A percentile compares a stretch with the other conserved stretches of the same genome.
These are phyloP conservation scores for Phalaenopsis equestris DNA, from an alignment of 106 monocot species.

Conservation along the genomic window DNA sequence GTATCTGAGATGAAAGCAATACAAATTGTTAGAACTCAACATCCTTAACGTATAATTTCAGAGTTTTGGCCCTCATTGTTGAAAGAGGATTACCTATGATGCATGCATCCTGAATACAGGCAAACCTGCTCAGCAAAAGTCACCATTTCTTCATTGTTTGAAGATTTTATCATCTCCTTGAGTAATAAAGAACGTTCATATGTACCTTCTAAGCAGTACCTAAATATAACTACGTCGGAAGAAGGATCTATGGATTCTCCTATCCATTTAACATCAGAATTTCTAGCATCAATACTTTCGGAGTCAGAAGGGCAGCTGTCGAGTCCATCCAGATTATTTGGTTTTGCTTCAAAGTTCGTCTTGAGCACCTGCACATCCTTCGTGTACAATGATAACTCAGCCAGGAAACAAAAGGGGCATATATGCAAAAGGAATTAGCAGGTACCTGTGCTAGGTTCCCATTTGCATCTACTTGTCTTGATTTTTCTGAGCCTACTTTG, in stretches of 20 bases:
- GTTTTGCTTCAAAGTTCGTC: constrained; percentile 16
- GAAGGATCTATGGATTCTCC: constrained; percentile 22
- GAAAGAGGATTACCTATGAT: constrained; percentile 57
- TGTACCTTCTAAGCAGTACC: constrained; percentile 75
- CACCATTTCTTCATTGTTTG: constrained; percentile 44
- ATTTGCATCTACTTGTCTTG: constrained; percentile 14
- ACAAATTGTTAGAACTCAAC: background rate
- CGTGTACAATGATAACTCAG: constrained; percentile 4
- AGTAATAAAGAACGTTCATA: constrained; percentile 51
- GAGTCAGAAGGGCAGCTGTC: constrained; percentile 58
- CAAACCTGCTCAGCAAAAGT: constrained; percentile 73
- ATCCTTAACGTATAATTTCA: background rate
- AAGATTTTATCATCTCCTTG: constrained; percentile 32
- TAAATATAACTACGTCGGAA: constrained; percentile 58
- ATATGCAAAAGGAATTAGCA: background rate
- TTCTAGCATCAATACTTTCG: constrained; percentile 62
- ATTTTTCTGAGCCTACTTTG: constrained; percentile 27
- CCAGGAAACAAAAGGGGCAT: background rate
- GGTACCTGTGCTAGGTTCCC: constrained; percentile 19
- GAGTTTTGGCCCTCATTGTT: background rate
- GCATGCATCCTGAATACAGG: constrained; percentile 75
- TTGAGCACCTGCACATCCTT: constrained; percentile 11
- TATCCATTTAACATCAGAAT: constrained; percentile 19
- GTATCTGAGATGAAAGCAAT: constrained; percentile 28
- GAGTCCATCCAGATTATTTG: constrained; percentile 31